A percentile compares a stretch with the other conserved stretches of the same genome.
These are phyloP conservation scores for Halophytophthora polymorphica DNA, from an alignment of 352 stramenopile species.

Conservation along the genomic window DNA sequence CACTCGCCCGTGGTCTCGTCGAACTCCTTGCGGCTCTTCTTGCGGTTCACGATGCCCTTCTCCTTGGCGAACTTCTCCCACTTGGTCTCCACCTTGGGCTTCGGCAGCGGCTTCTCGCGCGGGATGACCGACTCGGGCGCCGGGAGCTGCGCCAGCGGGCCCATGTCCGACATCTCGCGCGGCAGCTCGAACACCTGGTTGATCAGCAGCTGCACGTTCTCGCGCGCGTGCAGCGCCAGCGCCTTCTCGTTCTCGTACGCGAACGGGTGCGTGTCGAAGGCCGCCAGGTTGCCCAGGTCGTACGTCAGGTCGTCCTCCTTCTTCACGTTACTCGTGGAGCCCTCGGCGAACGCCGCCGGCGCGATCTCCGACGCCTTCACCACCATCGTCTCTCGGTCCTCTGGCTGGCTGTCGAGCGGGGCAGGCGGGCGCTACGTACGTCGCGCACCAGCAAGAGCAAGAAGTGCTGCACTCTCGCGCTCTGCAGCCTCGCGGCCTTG, in stretches of 20 bases:
- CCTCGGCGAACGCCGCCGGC: constrained; percentile 62
- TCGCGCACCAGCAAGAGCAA: too few relatives aligned
- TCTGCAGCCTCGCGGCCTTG: too few relatives aligned
- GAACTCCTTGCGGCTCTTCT: constrained; percentile 95
- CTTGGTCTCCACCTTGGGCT: constrained; percentile 95
- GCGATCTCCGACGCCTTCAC: constrained; percentile 84
- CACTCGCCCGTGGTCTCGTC: constrained; percentile 95
- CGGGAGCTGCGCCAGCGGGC: constrained; percentile 85
- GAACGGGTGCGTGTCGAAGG: constrained; percentile 89
- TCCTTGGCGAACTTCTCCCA: constrained; percentile 99
- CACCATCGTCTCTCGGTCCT: constrained; percentile 24
- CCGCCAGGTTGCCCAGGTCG: constrained; percentile 88
- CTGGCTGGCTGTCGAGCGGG: neutral
- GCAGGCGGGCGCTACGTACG: neutral
- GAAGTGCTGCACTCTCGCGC: too few relatives aligned
- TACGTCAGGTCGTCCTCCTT: constrained; percentile 87
- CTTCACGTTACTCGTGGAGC: constrained; percentile 58
- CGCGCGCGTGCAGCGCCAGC: constrained; percentile 84
- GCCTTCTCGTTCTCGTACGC: constrained; percentile 83
- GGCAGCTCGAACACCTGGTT: constrained; percentile 91
- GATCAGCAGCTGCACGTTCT: constrained; percentile 94
- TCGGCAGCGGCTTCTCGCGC: constrained; percentile 87
- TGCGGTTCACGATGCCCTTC: constrained; percentile 97
- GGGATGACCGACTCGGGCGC: constrained; percentile 65
- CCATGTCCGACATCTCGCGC: constrained; percentile 91